Conservation (phyloP, 1,139 yeast genomes). For the Sugiyamaella grinbergsii region DNA sequence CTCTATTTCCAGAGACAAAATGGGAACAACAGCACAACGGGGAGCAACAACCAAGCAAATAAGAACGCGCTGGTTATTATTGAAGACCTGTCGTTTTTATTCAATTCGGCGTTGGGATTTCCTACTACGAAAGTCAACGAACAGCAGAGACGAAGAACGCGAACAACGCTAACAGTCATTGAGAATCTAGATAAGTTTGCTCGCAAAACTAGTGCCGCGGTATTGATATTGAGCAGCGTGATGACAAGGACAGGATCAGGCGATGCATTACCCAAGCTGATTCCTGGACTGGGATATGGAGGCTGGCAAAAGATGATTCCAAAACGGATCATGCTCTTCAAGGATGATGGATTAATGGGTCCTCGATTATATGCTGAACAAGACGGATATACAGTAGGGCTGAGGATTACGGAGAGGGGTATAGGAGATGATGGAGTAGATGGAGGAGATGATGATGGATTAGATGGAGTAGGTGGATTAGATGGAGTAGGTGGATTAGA, state of each 20-base stretch:
- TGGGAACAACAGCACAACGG: conserved; percentile 5
- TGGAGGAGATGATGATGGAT: background rate
- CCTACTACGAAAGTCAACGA: background rate
- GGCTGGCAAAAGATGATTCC: conserved; percentile 3
- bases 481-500: too few species aligned
- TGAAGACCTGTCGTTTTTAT: conserved; percentile 15
- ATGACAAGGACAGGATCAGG: conserved; percentile 16
- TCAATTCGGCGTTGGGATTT: conserved; percentile 12
- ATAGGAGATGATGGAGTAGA: background rate
- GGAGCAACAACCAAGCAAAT: background rate
- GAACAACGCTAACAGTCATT: background rate
- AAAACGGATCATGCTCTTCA: background rate
- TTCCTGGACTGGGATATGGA: conserved; percentile 28
- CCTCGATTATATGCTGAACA: conserved; percentile 1
- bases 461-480: background rate
- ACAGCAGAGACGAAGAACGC: conserved; percentile 1
- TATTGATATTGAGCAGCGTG: conserved; percentile 23
- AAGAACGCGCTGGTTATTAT: conserved; percentile 9
- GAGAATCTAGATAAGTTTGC: conserved; percentile 4
- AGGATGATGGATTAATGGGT: background rate
- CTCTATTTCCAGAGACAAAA: conserved; percentile 15
- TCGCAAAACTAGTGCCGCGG: conserved; percentile 16
- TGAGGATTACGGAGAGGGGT: background rate
- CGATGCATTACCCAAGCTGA: conserved; percentile 16
- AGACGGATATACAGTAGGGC: background rate